These are phyloP conservation scores for Plantago ovata DNA, from an alignment of 257 asterid genomes.

Conservation along the genomic window DNA sequence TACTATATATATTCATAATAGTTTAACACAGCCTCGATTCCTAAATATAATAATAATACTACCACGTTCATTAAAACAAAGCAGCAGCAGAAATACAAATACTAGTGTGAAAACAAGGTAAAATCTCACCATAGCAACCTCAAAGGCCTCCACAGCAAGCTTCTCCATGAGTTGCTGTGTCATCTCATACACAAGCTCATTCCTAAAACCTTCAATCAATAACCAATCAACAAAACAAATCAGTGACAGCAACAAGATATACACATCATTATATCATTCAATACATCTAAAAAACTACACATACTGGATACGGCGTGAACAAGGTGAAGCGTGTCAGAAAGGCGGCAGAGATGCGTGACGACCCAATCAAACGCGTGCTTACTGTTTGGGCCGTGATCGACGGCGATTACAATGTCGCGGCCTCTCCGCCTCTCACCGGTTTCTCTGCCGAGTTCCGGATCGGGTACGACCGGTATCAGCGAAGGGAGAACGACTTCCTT, in stretches of 20 bases:
- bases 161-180: constrained; percentile 74
- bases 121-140: constrained; percentile 80
- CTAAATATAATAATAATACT: no score
- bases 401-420: constrained; percentile 69
- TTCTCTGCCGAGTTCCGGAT: constrained; percentile 72
- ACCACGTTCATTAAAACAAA: no score
- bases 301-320: constrained; percentile 72
- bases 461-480: constrained; percentile 49
- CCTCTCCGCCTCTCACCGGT: constrained; percentile 87
- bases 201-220: constrained; percentile 34
- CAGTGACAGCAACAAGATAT: neutral
- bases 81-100: no score
- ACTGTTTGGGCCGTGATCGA: constrained; percentile 92
- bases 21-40: no score
- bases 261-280: neutral
- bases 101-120: neutral
- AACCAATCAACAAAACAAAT: neutral
- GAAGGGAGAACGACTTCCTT: constrained; percentile 63
- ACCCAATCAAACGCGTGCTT: constrained; percentile 98
- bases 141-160: constrained; percentile 74
- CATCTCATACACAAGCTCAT: constrained; percentile 59
- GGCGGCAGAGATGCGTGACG: constrained; percentile 77
- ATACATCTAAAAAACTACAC: neutral
- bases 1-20: neutral
- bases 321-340: constrained; percentile 81